A percentile compares a stretch with the other conserved stretches of the same genome.
phyloP scores from a whole-genome alignment of 768 basidiomycete genomes.

The Chalciporus chontae region DNA sequence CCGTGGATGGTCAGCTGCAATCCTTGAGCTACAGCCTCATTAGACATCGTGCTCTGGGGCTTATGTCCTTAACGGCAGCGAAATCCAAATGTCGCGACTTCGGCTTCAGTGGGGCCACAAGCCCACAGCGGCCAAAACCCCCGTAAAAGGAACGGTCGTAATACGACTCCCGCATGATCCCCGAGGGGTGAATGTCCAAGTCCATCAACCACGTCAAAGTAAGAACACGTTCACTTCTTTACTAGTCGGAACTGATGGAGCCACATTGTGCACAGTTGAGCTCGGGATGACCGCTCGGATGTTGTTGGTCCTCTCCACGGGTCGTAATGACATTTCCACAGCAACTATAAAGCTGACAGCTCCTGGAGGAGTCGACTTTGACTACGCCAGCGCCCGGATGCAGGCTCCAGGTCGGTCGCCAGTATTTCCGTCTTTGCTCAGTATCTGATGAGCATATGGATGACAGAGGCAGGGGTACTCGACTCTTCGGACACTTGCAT shows the following conservation, averaged over 20 bases:
- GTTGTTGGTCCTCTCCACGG: conserved; percentile 56
- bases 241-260: neutral
- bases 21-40: neutral
- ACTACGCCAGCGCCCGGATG: conserved; percentile 38
- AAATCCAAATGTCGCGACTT: conserved; percentile 62
- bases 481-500: conserved; percentile 43
- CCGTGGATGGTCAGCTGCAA: neutral
- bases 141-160: conserved; percentile 29
- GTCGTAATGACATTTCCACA: conserved; percentile 61
- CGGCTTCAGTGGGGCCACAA: conserved; percentile 63
- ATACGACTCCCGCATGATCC: conserved; percentile 64
- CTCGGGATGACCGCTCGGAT: conserved; percentile 57
- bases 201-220: conserved; percentile 52
- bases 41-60: conserved; percentile 66
- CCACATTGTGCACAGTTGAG: conserved; percentile 45
- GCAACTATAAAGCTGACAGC: conserved; percentile 53
- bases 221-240: conserved; percentile 16
- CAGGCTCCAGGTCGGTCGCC: conserved; percentile 32
- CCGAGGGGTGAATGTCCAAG: conserved; percentile 57
- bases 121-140: conserved; percentile 17
- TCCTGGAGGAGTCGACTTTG: conserved; percentile 51
- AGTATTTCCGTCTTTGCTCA: conserved; percentile 10
- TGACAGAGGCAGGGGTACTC: conserved; percentile 26
- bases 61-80: conserved; percentile 64
- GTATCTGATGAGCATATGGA: conserved; percentile 1